Evolutionary conservation across 2,329 filamentous ascomycete species (phyloP).

Genomic region (Pseudocercospora fijiensis): DNA sequence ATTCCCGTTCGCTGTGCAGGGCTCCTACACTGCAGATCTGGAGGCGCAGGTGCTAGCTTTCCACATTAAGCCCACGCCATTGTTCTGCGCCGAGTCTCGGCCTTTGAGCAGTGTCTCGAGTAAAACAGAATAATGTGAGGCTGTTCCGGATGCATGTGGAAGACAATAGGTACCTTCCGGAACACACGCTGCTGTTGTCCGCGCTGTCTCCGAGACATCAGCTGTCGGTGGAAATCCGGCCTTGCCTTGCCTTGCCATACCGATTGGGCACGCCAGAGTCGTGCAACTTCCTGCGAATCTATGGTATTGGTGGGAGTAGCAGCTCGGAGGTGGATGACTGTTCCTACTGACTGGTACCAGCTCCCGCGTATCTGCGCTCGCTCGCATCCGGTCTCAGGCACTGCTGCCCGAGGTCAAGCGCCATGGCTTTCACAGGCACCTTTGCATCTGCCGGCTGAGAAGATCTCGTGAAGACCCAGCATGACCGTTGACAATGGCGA

Average conservation of each 20-base stretch:
- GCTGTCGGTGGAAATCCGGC: conserved; percentile 8
- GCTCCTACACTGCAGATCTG: conserved; percentile 1
- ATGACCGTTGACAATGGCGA: background rate
- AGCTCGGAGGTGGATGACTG: background rate
- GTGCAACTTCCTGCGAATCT: background rate
- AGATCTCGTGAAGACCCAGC: background rate
- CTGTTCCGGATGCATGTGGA: conserved; percentile 6
- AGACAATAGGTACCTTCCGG: background rate
- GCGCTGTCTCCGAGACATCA: conserved; percentile 7
- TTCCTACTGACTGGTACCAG: conserved; percentile 2
- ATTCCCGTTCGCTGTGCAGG: conserved; percentile 4
- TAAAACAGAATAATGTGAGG: background rate
- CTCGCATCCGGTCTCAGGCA: background rate
- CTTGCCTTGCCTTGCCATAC: background rate
- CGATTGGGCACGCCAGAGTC: conserved; percentile 10
- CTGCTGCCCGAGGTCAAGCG: background rate
- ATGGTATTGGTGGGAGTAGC: background rate
- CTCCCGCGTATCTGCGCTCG: conserved; percentile 2
- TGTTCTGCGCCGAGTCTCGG: background rate
- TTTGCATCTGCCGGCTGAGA: background rate
- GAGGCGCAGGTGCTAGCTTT: conserved; percentile 1
- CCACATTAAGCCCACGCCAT: background rate
- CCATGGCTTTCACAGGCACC: background rate
- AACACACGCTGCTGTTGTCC: background rate
- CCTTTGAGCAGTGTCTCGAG: background rate